A percentile compares a stretch with the other conserved stretches of the same genome.
These are phyloP conservation scores for Anthracocystis walkeri DNA, from an alignment of 1,284 basidiomycete genomes.

Conservation along the genomic window DNA sequence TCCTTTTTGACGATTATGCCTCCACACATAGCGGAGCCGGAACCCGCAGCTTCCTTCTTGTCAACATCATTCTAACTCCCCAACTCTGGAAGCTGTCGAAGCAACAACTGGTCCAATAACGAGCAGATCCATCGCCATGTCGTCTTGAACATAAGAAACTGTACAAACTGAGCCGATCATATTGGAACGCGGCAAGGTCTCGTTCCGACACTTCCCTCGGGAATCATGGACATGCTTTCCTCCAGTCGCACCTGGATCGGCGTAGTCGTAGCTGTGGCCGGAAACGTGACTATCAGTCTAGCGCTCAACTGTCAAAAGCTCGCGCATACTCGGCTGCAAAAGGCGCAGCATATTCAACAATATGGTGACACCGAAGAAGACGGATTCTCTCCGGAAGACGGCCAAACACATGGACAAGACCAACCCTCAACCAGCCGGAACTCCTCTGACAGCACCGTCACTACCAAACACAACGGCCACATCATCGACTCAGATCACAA, in stretches of 20 bases:
- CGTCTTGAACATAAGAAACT: background rate
- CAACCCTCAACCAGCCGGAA: background rate
- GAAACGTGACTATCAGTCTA: conserved; percentile 88
- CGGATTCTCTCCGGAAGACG: background rate
- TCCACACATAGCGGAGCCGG: conserved; percentile 4
- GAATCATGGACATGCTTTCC: conserved; percentile 17
- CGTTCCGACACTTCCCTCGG: background rate
- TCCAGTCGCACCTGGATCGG: conserved; percentile 73
- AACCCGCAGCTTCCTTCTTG: background rate
- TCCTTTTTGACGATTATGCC: background rate
- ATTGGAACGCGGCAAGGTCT: background rate
- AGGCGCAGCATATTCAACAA: conserved; percentile 17
- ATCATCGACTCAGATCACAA: background rate
- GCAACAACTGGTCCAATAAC: background rate
- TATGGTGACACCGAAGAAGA: conserved; percentile 49
- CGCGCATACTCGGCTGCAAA: conserved; percentile 80
- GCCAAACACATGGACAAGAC: background rate
- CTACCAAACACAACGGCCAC: conserved; percentile 8
- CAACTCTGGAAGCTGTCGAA: background rate
- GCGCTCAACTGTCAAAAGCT: conserved; percentile 85
- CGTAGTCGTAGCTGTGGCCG: conserved; percentile 83
- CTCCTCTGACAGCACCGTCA: background rate
- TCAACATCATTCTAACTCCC: background rate
- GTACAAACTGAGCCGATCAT: background rate
- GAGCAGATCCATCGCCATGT: background rate